Base-by-base conservation (phyloP, 495 filamentous ascomycete genomes). In the Trichoderma parareesei region DNA sequence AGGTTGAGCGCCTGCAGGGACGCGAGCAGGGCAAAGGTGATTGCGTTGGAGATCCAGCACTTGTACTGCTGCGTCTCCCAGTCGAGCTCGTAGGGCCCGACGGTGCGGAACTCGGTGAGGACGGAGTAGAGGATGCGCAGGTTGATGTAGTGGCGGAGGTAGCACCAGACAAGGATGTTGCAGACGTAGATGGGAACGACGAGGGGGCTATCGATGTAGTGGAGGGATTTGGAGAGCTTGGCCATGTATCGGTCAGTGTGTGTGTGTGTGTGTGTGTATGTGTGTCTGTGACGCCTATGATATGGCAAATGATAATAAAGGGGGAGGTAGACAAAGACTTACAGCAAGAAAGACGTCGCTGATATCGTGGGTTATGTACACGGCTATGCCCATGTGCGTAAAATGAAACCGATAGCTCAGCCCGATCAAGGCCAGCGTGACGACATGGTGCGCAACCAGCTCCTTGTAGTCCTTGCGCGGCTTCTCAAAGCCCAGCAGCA, bases 291-390 rank as follows among this genome's bases (percentile, higher is more conserved):
- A 27, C 27, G 27, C 27, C 27, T 27, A 27, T 27, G 27, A 27
- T 27, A 27, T 27, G 27, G 27, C 27, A 27, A 27, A 27, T n/a
- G n/a, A 27, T 27, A 1, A 13, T 5, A 38, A 8, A 16, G 16
- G 48, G 7, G 48, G 8, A 13, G 2, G 14, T 37, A 5, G 0
- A 8, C 27, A 37, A 27, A 27, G 6, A 57, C 53, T 13, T 57
- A 91, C 96, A 18, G 95, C 95, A 13, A 98, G 82, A 85, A 98
- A 98, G 76, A 98, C 96, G 72, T 98, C 94, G 64, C 86, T 90
- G 67, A 98, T 90, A 68, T 98, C 94, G 71, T 96, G 92, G n/a
- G 94, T 98, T 65, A 97, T 92, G 74, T 96, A 98, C 5, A 98
- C 93, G 40, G 91, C 93, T 44, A 98, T 72, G 18, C 94, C 94